Percentiles rank a stretch among this genome's conserved stretches.
phyloP scores from a whole-genome alignment of 257 asterid genomes.

The Echites panduratus region DNA sequence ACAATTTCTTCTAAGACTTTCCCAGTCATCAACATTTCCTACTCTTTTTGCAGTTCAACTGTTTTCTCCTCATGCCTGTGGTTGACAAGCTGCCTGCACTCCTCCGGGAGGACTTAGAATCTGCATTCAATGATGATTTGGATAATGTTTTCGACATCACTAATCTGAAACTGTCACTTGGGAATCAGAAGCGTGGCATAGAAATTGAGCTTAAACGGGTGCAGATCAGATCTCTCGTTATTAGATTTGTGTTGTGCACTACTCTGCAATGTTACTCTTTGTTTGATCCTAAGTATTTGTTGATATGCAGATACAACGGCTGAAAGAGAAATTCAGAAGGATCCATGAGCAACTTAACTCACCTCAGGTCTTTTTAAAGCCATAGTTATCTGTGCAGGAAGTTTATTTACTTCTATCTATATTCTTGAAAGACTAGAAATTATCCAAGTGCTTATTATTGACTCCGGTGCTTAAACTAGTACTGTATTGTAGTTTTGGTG shows the following conservation, averaged over 20 bases:
- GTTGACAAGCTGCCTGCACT: slow-evolving; percentile 93
- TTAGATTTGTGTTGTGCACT: background rate
- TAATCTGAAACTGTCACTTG: slow-evolving; percentile 60
- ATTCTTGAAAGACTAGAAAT: background rate
- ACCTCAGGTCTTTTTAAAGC: slow-evolving; percentile 25
- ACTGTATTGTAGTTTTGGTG: background rate
- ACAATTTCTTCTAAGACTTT: slow-evolving; percentile 8
- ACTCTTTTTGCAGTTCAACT: slow-evolving; percentile 68
- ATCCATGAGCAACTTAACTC: slow-evolving; percentile 66
- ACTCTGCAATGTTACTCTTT: background rate
- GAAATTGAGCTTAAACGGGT: slow-evolving; percentile 91
- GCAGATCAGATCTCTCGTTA: slow-evolving; percentile 2
- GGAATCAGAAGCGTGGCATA: slow-evolving; percentile 64
- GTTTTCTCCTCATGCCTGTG: slow-evolving; percentile 95
- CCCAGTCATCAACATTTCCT: slow-evolving; percentile 16
- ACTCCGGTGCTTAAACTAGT: background rate
- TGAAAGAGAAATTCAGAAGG: slow-evolving; percentile 74
- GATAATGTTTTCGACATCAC: slow-evolving; percentile 78
- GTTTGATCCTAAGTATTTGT: slow-evolving; percentile 12
- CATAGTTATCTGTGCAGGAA: slow-evolving; percentile 5
- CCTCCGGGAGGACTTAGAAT: slow-evolving; percentile 76
- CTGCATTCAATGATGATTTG: slow-evolving; percentile 71
- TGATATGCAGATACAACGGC: slow-evolving; percentile 63
- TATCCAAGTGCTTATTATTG: background rate
- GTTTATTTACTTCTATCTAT: background rate